Evolutionary conservation across 2,329 filamentous ascomycete species (phyloP).

Genomic region (Epichloe typhina): DNA sequence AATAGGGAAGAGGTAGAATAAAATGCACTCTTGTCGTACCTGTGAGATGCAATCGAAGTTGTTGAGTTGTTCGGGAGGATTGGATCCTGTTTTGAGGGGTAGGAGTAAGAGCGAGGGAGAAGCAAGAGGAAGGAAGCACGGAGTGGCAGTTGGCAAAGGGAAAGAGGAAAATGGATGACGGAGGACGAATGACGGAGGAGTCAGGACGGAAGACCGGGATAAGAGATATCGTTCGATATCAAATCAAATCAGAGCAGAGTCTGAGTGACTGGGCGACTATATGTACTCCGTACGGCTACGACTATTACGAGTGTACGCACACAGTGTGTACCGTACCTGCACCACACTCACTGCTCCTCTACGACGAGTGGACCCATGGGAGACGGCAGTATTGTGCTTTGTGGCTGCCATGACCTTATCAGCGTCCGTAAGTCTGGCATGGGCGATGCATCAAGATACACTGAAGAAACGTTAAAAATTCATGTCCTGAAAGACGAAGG

Average conservation of each 20-base stretch:
- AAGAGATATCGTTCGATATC: background rate
- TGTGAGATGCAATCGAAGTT: background rate
- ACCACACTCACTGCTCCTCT: background rate
- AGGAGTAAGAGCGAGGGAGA: conserved; percentile 1
- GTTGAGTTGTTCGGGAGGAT: background rate
- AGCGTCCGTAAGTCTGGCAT: background rate
- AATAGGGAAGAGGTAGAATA: conserved; percentile 3
- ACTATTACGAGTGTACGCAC: no score
- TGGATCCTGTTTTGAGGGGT: background rate
- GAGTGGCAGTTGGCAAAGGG: background rate
- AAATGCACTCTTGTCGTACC: conserved; percentile 3
- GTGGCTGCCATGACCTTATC: background rate
- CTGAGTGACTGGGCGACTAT: no score
- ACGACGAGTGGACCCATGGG: no score
- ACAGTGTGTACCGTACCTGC: no score
- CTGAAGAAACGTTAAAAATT: no score
- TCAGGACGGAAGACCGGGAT: background rate
- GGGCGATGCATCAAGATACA: no score
- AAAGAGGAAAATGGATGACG: conserved; percentile 4
- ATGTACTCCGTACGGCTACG: no score
- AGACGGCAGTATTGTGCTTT: background rate
- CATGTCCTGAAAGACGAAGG: no score
- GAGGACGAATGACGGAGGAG: conserved; percentile 1
- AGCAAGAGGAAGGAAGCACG: conserved; percentile 3
- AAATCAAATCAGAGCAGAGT: background rate